phyloP scores from a whole-genome alignment of 192 early-diverging fungal genomes.

The Backusella macrospora region DNA sequence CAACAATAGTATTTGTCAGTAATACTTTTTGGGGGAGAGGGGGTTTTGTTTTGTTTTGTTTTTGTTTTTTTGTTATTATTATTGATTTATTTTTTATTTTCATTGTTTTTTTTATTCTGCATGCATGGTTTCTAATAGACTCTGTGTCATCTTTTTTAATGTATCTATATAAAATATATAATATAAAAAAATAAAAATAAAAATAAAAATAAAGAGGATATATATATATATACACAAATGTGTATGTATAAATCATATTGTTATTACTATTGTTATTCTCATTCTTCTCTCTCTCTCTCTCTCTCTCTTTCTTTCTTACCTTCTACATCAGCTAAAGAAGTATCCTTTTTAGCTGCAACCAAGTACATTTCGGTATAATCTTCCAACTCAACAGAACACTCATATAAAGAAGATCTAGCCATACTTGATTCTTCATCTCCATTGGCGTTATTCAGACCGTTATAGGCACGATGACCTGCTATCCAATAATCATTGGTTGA shows the following conservation, averaged over 20 bases:
- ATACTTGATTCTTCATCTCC: background rate
- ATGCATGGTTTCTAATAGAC: conserved; percentile 28
- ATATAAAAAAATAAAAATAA: background rate
- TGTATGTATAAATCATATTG: background rate
- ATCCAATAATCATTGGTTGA: conserved; percentile 59
- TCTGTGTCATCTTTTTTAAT: conserved; percentile 24
- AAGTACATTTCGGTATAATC: conserved; percentile 57
- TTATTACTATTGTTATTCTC: too few relatives aligned
- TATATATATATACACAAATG: too few relatives aligned
- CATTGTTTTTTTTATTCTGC: conserved; percentile 17
- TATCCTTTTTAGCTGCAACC: conserved; percentile 60
- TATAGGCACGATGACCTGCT: conserved; percentile 48
- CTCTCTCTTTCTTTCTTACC: conserved; percentile 36
- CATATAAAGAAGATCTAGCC: conserved; percentile 12
- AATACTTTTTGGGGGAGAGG: too few relatives aligned
- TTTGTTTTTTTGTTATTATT: background rate
- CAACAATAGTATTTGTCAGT: background rate
- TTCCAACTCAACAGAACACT: conserved; percentile 16
- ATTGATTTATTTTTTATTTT: conserved; percentile 1
- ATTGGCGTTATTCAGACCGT: background rate
- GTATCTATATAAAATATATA: conserved; percentile 23
- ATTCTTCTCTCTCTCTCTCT: background rate
- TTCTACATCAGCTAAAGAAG: conserved; percentile 55
- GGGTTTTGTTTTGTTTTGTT: too few relatives aligned
- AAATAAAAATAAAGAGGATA: background rate